Percentiles rank a stretch among this genome's conserved stretches.
Evolutionary conservation across 805 yeast genomes (phyloP).

Genomic region (Saturnispora besseyi): DNA sequence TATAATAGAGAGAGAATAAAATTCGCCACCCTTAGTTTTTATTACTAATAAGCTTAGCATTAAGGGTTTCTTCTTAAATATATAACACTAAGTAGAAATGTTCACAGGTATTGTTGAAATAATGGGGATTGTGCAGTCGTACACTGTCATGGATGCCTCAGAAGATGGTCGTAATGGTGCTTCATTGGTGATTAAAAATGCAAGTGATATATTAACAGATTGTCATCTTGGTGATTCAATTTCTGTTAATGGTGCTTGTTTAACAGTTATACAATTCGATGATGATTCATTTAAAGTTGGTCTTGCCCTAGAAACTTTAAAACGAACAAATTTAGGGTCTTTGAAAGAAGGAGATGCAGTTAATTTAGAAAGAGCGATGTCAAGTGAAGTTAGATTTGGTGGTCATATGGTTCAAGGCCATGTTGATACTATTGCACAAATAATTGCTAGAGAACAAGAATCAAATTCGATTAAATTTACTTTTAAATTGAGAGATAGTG

Average conservation of each 20-base stretch:
- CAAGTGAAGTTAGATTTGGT: slow-evolving; percentile 74
- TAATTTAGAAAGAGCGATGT: slow-evolving; percentile 87
- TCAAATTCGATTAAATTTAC: slow-evolving; percentile 71
- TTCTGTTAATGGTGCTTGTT: slow-evolving; percentile 80
- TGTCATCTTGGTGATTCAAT: slow-evolving; percentile 93
- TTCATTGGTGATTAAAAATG: slow-evolving; percentile 56
- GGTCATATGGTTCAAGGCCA: slow-evolving; percentile 99
- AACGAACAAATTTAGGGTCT: slow-evolving; percentile 66
- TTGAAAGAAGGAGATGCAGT: slow-evolving; percentile 54
- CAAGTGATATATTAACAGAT: slow-evolving; percentile 57
- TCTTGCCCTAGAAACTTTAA: slow-evolving; percentile 82
- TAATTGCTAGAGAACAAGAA: slow-evolving; percentile 47
- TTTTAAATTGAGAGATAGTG: slow-evolving; percentile 57
- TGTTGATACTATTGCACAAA: slow-evolving; percentile 78
- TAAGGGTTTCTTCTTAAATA: not conserved
- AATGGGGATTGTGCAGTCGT: slow-evolving; percentile 55
- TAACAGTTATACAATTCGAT: slow-evolving; percentile 80
- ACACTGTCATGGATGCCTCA: slow-evolving; percentile 37
- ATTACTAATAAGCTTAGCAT: too few relatives aligned
- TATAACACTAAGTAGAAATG: slow-evolving; percentile 35
- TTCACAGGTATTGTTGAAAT: slow-evolving; percentile 91
- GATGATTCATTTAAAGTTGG: slow-evolving; percentile 72
- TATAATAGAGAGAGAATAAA: too few relatives aligned
- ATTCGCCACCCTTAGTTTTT: too few relatives aligned
- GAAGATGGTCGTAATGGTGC: slow-evolving; percentile 66